Percentiles rank a stretch among this genome's conserved stretches.
These are phyloP conservation scores for Talinum fruticosum DNA, from an alignment of 148 eudicot species.

Conservation along the genomic window DNA sequence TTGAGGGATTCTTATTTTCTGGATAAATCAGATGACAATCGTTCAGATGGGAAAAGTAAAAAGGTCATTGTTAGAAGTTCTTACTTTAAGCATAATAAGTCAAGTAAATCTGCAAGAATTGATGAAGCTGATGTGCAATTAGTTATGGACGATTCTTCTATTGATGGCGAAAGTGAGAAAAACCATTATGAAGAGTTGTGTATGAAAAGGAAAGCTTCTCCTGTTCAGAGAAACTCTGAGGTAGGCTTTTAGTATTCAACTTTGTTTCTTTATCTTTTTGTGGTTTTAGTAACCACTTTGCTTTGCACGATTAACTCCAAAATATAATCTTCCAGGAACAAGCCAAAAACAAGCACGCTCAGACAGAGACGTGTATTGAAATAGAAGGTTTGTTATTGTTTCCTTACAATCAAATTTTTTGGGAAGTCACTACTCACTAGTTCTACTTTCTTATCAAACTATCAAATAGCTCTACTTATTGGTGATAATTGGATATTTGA, in stretches of 20 bases:
- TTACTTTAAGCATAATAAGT: slow-evolving; percentile 44
- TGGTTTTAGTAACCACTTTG: not conserved
- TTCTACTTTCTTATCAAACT: slow-evolving; percentile 12
- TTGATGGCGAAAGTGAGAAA: slow-evolving; percentile 20
- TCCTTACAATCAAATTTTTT: not conserved
- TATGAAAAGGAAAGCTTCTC: slow-evolving; percentile 60
- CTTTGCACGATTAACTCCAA: slow-evolving; percentile 1
- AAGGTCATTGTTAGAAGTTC: slow-evolving; percentile 48
- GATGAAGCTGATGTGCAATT: slow-evolving; percentile 16
- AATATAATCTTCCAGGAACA: slow-evolving; percentile 36
- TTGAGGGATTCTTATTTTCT: slow-evolving; percentile 64
- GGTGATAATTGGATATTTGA: not conserved
- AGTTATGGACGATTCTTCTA: slow-evolving; percentile 16
- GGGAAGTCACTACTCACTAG: slow-evolving; percentile 1
- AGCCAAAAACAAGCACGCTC: slow-evolving; percentile 30
- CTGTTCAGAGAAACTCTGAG: slow-evolving; percentile 22
- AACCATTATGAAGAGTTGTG: slow-evolving; percentile 21
- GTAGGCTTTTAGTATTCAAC: slow-evolving; percentile 32
- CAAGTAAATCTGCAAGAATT: slow-evolving; percentile 27
- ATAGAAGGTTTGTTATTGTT: slow-evolving; percentile 15
- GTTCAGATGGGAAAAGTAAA: slow-evolving; percentile 29
- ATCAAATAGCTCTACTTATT: not conserved
- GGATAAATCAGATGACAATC: slow-evolving; percentile 35
- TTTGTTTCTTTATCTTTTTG: not conserved
- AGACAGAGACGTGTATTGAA: slow-evolving; percentile 27